phyloP scores from a whole-genome alignment of 2,329 filamentous ascomycete species.

The Pseudogymnoascus sp. region DNA sequence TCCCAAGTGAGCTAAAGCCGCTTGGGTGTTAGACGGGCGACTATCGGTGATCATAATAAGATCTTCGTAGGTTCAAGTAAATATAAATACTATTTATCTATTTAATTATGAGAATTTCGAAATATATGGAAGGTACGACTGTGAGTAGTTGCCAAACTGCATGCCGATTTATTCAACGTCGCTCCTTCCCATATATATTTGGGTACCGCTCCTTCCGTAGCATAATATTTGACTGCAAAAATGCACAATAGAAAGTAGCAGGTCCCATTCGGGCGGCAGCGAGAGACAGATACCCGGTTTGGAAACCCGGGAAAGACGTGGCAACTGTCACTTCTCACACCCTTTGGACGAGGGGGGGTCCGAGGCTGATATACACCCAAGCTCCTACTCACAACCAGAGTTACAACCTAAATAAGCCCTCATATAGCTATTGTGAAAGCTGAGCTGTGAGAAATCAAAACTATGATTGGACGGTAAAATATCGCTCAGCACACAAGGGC shows the following conservation, averaged over 20 bases:
- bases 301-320: neutral
- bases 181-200: neutral
- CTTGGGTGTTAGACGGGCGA: neutral
- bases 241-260: neutral
- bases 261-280: neutral
- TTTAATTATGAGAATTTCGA: neutral
- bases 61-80: neutral
- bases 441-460: neutral
- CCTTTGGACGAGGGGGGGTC: neutral
- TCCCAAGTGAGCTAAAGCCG: conserved; percentile 17
- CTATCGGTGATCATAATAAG: neutral
- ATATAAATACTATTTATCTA: neutral
- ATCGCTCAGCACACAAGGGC: neutral
- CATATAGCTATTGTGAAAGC: neutral
- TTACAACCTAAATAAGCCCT: neutral
- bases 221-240: neutral
- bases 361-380: neutral
- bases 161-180: neutral
- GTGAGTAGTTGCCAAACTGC: neutral
- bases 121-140: conserved; percentile 1
- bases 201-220: neutral
- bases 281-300: neutral
- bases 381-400: neutral
- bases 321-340: neutral
- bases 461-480: neutral